Base-by-base conservation (phyloP, 208 protist genomes). In the Wallacemonas collosoma region DNA sequence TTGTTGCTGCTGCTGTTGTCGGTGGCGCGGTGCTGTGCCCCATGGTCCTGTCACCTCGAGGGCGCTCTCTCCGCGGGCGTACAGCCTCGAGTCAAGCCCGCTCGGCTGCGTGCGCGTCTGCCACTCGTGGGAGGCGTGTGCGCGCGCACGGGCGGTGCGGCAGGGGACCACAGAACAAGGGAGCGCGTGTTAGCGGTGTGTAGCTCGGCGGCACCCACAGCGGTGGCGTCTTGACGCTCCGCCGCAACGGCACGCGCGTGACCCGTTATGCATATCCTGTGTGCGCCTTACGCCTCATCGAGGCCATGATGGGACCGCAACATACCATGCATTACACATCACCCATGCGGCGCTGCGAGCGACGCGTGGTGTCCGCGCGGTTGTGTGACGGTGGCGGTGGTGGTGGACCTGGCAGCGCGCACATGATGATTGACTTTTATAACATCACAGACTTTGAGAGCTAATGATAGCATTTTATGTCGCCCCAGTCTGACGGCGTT, bases 111-210 rank as follows among this genome's bases (percentile, higher is more conserved):
- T n/a, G 57, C 57, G 17, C 36, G n/a, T 39, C 36, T 45, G 17
- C 35, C 7, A 17, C n/a, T 17, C 17, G 5, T 11, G 39, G 11
- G n/a, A 39, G 9, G 8, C 36, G 4, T 39, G 57, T 17, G 57
- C 57, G 57, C n/a, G 57, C 17, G 57, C 57, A 12, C 57, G 57
- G 57, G 9, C 39, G 57, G 57, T 47, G 57, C 57, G 39, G 38
- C 57, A 63, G 57, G 57, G 57, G 57, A 63, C 57, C 57, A 63
- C 57, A 63, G 57, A 63, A 63, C 57, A 63, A 63, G 57, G 57
- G 57, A 45, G 57, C 57, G 57, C 39, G 57, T 63, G 57, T 39
- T 63, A 43, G 57, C 44, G 57, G 57, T 63, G 57, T 63, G 57
- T 39, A 63, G 57, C 57, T 63, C 57, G 57, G 57, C 57, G 57